phyloP scores from a whole-genome alignment of 179 eudicot species.

The Corrigiola litoralis region DNA sequence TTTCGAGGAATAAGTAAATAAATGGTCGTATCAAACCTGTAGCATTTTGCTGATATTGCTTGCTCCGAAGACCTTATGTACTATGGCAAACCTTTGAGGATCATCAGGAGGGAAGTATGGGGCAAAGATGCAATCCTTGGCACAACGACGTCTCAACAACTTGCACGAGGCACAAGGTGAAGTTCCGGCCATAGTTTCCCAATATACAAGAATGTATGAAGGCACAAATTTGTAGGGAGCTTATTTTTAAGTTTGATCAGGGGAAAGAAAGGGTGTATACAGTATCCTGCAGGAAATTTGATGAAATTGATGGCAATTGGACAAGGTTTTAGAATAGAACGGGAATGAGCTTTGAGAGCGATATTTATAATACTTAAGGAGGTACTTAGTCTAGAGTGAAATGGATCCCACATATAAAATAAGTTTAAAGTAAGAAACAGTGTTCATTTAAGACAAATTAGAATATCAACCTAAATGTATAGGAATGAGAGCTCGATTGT shows the following conservation, averaged over 20 bases:
- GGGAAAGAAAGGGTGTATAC: background rate
- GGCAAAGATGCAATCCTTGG: slow-evolving; percentile 43
- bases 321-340: slow-evolving; percentile 4
- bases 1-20: background rate
- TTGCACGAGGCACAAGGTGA: slow-evolving; percentile 50
- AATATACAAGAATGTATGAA: background rate
- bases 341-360: slow-evolving; percentile 11
- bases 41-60: slow-evolving; percentile 51
- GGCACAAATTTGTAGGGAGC: too few species aligned
- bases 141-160: slow-evolving; percentile 40
- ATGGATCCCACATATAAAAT: slow-evolving; percentile 21
- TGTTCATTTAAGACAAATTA: slow-evolving; percentile 16
- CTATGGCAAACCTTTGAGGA: slow-evolving; percentile 42
- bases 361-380: slow-evolving; percentile 22
- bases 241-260: background rate
- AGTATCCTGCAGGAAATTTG: background rate
- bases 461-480: slow-evolving; percentile 16
- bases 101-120: slow-evolving; percentile 48
- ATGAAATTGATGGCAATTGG: background rate
- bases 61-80: slow-evolving; percentile 48
- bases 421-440: slow-evolving; percentile 12
- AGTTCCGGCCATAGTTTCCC: slow-evolving; percentile 24
- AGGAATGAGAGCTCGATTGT: slow-evolving; percentile 12
- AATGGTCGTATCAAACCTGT: slow-evolving; percentile 21
- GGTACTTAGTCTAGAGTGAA: background rate